phyloP scores from a whole-genome alignment of 192 early-diverging fungal species.

The Cladochytrium replicatum region DNA sequence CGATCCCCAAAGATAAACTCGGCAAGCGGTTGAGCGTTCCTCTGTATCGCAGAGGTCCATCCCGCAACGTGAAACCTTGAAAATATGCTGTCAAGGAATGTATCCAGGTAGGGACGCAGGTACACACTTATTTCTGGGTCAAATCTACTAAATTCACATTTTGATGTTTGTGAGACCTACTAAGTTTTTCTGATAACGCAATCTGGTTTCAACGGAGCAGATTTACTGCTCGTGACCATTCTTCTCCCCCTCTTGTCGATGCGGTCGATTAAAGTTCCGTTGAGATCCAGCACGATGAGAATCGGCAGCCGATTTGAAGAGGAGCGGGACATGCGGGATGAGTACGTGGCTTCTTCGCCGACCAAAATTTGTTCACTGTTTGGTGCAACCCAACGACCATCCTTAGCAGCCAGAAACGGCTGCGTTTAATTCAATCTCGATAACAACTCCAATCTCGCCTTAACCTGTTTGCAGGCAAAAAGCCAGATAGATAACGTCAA shows the following conservation, averaged over 20 bases:
- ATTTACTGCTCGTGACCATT: constrained; percentile 15
- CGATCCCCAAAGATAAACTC: constrained; percentile 18
- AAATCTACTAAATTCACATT: not conserved
- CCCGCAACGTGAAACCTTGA: constrained; percentile 23
- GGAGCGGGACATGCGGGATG: no score
- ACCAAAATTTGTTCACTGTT: no score
- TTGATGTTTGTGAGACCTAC: constrained; percentile 4
- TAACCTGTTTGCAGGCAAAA: no score
- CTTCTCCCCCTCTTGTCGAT: constrained; percentile 9
- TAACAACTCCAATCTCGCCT: no score
- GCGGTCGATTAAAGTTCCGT: constrained; percentile 32
- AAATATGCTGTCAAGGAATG: constrained; percentile 23
- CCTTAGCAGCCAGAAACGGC: no score
- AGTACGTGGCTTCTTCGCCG: no score
- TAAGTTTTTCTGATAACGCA: constrained; percentile 8
- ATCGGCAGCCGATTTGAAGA: no score
- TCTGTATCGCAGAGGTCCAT: constrained; percentile 32
- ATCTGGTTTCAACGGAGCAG: constrained; percentile 17
- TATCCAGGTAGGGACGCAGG: constrained; percentile 31
- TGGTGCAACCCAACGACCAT: no score
- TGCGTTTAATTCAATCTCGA: no score
- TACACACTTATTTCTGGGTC: constrained; percentile 9
- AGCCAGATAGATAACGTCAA: no score
- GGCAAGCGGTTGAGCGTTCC: constrained; percentile 23
- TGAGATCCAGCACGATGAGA: constrained; percentile 34